These are phyloP conservation scores for Serendipita indica DNA, from an alignment of 768 basidiomycete species.

Conservation along the genomic window DNA sequence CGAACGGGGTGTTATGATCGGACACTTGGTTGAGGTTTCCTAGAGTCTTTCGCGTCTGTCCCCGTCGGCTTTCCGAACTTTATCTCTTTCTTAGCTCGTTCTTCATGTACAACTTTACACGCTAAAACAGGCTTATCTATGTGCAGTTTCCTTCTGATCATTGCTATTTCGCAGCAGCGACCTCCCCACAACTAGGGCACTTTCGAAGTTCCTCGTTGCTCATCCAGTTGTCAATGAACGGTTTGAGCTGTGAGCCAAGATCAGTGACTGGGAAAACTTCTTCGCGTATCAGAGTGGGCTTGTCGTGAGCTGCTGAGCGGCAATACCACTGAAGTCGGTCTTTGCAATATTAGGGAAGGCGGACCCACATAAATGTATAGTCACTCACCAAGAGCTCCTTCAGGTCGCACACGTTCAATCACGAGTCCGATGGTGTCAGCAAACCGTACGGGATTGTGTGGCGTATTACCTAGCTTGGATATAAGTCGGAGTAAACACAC, in stretches of 20 bases:
- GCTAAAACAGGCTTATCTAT: too few relatives aligned
- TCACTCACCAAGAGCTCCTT: slow-evolving; percentile 50
- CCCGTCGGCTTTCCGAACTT: not conserved
- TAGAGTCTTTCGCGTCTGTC: not conserved
- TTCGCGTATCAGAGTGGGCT: slow-evolving; percentile 66
- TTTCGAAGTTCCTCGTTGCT: slow-evolving; percentile 42
- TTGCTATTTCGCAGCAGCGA: slow-evolving; percentile 41
- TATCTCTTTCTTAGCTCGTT: not conserved
- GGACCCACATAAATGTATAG: not conserved
- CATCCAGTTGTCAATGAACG: slow-evolving; percentile 80
- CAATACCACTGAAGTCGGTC: slow-evolving; percentile 94
- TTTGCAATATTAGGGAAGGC: slow-evolving; percentile 21
- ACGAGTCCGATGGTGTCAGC: slow-evolving; percentile 85
- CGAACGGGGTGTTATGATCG: not conserved
- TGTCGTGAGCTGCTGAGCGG: slow-evolving; percentile 39
- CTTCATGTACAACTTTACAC: too few relatives aligned
- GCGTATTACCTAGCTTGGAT: slow-evolving; percentile 59
- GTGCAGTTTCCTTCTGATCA: not conserved
- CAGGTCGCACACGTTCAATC: slow-evolving; percentile 70
- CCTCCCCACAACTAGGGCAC: slow-evolving; percentile 54
- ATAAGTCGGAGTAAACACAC: not conserved
- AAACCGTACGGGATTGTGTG: slow-evolving; percentile 89
- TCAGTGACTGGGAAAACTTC: slow-evolving; percentile 79
- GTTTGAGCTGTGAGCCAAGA: slow-evolving; percentile 86
- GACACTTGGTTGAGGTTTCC: not conserved